Evolutionary conservation across 2,329 filamentous ascomycete genomes (phyloP).

Genomic region (Colletotrichum nymphaeae): DNA sequence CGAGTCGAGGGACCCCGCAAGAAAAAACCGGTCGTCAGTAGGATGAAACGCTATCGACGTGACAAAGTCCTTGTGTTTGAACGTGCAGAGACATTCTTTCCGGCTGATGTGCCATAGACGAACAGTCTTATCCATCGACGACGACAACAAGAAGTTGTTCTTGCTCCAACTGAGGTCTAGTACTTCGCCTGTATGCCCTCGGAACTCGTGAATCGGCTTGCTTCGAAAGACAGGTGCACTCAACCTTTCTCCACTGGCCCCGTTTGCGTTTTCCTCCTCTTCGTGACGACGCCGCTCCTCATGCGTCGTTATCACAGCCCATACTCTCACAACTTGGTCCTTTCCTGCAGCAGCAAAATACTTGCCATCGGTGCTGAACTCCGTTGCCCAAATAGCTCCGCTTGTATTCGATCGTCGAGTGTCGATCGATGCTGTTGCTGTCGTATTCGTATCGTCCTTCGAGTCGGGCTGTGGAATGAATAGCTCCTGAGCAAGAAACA

Average conservation of each 20-base stretch:
- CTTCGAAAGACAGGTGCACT: constrained; percentile 91
- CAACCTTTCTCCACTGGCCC: constrained; percentile 70
- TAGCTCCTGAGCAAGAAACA: constrained; percentile 95
- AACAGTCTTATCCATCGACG: constrained; percentile 98
- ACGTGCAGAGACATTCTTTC: constrained; percentile 88
- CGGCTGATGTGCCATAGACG: constrained; percentile 92
- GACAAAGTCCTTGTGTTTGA: constrained; percentile 95
- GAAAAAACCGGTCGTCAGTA: constrained; percentile 93
- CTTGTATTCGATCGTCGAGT: constrained; percentile 38
- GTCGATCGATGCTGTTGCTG: constrained; percentile 46
- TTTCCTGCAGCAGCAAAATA: constrained; percentile 94
- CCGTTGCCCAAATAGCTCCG: constrained; percentile 89
- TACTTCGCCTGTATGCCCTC: constrained; percentile 86
- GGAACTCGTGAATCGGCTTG: constrained; percentile 82
- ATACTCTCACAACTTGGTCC: constrained; percentile 86
- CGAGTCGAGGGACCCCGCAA: constrained; percentile 91
- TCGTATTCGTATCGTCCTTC: constrained; percentile 46
- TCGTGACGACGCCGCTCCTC: constrained; percentile 84
- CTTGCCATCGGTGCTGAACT: constrained; percentile 92
- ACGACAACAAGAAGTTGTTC: constrained; percentile 96
- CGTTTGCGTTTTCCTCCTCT: constrained; percentile 67
- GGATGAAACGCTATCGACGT: constrained; percentile 96
- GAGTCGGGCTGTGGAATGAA: constrained; percentile 41
- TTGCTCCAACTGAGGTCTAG: constrained; percentile 98
- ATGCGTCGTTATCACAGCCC: constrained; percentile 84